Evolutionary conservation across 352 stramenopile genomes (phyloP).

Genomic region (Phytophthora kernoviae): DNA sequence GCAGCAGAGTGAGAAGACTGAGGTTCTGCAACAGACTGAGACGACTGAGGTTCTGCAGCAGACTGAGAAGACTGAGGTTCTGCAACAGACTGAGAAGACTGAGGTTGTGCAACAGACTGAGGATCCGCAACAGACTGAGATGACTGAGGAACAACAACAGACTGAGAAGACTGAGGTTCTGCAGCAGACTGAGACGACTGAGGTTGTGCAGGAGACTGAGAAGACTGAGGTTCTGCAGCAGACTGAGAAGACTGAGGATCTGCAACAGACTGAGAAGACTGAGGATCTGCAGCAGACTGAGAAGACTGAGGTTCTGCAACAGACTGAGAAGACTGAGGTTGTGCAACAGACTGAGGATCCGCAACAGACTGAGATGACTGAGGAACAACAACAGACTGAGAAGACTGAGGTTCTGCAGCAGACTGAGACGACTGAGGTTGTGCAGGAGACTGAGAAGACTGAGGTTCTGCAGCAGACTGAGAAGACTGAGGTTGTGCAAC

Average conservation of each 20-base stretch:
- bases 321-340: slow-evolving; percentile 1
- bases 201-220: neutral
- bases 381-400: neutral
- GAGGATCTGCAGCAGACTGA: neutral
- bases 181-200: neutral
- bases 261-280: neutral
- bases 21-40: too few relatives aligned
- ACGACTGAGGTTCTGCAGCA: too few relatives aligned
- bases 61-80: too few relatives aligned
- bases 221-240: neutral
- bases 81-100: neutral
- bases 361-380: too few relatives aligned
- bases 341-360: too few relatives aligned
- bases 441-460: neutral
- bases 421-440: neutral
- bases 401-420: slow-evolving; percentile 1
- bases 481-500: neutral
- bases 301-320: neutral
- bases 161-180: neutral
- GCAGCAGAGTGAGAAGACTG: too few relatives aligned
- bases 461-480: neutral
- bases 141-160: neutral
- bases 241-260: neutral
- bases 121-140: neutral
- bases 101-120: slow-evolving; percentile 10